These are phyloP conservation scores for Torrubiella hemipterigena DNA, from an alignment of 2,329 filamentous ascomycete species.

Conservation along the genomic window DNA sequence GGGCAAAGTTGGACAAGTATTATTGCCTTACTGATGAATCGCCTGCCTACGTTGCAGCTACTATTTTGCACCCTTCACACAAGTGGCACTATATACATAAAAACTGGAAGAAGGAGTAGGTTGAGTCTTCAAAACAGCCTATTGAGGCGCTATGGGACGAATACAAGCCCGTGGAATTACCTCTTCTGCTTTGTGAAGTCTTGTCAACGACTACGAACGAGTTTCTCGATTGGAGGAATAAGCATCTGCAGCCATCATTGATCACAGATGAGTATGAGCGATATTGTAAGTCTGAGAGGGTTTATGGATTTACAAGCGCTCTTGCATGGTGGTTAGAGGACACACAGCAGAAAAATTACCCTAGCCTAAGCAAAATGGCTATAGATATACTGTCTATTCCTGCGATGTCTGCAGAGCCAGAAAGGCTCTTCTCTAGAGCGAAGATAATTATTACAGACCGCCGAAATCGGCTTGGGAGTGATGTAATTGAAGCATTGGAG, in stretches of 20 bases:
- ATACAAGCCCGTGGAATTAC: too few relatives aligned
- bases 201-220: constrained; percentile 2
- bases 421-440: too few relatives aligned
- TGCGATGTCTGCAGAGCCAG: too few relatives aligned
- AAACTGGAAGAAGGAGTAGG: constrained; percentile 6
- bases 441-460: constrained; percentile 5
- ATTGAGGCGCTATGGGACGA: constrained; percentile 3
- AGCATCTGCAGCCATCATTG: too few relatives aligned
- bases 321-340: too few relatives aligned
- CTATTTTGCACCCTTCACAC: constrained; percentile 7
- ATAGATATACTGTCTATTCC: too few relatives aligned
- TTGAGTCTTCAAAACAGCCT: constrained; percentile 4
- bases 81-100: constrained; percentile 7
- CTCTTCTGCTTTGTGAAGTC: neutral
- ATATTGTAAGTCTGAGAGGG: constrained; percentile 5
- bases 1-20: constrained; percentile 7
- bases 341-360: too few relatives aligned
- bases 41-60: too few relatives aligned
- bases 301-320: too few relatives aligned
- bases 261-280: too few relatives aligned
- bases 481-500: constrained; percentile 6
- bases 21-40: constrained; percentile 2
- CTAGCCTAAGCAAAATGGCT: constrained; percentile 4
- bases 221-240: constrained; percentile 5
- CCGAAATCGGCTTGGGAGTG: constrained; percentile 5